Base-by-base conservation (phyloP, 768 basidiomycete genomes). In the Daedaleopsis sinensis region DNA sequence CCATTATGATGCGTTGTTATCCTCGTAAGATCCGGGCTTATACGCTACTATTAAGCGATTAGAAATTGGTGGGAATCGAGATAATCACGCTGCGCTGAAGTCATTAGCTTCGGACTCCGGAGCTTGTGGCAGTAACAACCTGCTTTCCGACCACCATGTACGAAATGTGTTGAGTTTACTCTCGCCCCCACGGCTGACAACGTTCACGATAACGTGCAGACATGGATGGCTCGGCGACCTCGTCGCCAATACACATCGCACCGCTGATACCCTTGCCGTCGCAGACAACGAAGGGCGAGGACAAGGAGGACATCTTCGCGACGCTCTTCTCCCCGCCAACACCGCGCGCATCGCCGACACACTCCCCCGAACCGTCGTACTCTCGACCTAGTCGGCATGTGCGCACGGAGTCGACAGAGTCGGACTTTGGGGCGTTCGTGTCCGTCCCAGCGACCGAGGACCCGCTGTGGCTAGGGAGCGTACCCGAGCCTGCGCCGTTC, bases 371-470 rank as follows among this genome's bases (percentile, higher is more conserved):
- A 39, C 66, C 38, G 19, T 64, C 27, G 32, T 59, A 52, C 51
- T 43, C 9, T 19, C 59, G 52, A 3, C 38, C 56, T 0, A 57
- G 27, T 5, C 27, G 55, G 18, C 68, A 67, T 61, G 57, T 59
- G 7, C 64, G 68, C 6, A 63, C 59, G 5, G 56, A 53, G 49
- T 71, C 71, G 13, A 62, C 60, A 7, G 79, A 80, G 65, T 82
- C 81, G 0, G 86, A 88, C 19, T 87, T 87, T 67, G 86, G 86
- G 11, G 75, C 84, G 0, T 88, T 88, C 54, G 83, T 89, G 1
- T 83, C 83, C 4, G 85, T 88, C 0, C 76, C 82, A 0, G 73
- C 81, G 0, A 67, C 76, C 10, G 81, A 86, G 38, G 84, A 88
- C 60, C 85, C 86, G 3, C 73, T 85, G 24, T 70, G 65, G 35